These are phyloP conservation scores for Sanghuangporus baumii DNA, from an alignment of 1,284 basidiomycete species.

Conservation along the genomic window DNA sequence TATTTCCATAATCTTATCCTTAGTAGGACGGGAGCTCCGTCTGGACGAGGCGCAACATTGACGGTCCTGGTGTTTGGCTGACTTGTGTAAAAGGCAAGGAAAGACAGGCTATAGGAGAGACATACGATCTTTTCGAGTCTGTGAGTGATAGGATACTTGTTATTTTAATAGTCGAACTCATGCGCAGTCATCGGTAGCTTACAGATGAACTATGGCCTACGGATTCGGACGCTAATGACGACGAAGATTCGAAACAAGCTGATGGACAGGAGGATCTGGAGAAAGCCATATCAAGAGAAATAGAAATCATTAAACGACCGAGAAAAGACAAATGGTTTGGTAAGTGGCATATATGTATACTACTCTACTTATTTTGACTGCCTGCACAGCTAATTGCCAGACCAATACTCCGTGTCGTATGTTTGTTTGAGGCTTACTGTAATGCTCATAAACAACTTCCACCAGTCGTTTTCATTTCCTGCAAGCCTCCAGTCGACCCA, in stretches of 20 bases:
- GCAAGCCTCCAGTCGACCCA: slow-evolving; percentile 70
- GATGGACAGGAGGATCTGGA: slow-evolving; percentile 45
- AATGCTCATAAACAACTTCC: slow-evolving; percentile 1
- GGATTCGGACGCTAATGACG: slow-evolving; percentile 20
- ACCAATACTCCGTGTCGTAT: slow-evolving; percentile 75
- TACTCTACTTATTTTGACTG: neutral
- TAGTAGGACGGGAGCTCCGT: slow-evolving; percentile 17
- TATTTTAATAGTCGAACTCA: neutral
- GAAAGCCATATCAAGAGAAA: slow-evolving; percentile 62
- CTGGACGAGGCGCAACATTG: slow-evolving; percentile 35
- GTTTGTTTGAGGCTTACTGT: slow-evolving; percentile 14
- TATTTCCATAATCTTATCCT: neutral
- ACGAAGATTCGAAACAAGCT: slow-evolving; percentile 29
- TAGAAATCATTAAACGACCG: slow-evolving; percentile 63
- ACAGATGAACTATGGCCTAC: slow-evolving; percentile 66
- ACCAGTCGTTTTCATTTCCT: slow-evolving; percentile 73
- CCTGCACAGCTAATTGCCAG: slow-evolving; percentile 55
- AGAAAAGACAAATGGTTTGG: slow-evolving; percentile 59
- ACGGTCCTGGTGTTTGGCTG: slow-evolving; percentile 78
- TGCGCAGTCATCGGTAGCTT: slow-evolving; percentile 38
- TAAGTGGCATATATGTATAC: slow-evolving; percentile 30
- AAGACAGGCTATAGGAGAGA: slow-evolving; percentile 65
- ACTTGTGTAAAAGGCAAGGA: slow-evolving; percentile 80
- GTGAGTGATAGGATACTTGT: slow-evolving; percentile 36
- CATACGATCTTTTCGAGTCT: slow-evolving; percentile 72